Evolutionary conservation across 2,329 filamentous ascomycete species (phyloP).

Genomic region (Xenosphaeropsis pyriputrescens): DNA sequence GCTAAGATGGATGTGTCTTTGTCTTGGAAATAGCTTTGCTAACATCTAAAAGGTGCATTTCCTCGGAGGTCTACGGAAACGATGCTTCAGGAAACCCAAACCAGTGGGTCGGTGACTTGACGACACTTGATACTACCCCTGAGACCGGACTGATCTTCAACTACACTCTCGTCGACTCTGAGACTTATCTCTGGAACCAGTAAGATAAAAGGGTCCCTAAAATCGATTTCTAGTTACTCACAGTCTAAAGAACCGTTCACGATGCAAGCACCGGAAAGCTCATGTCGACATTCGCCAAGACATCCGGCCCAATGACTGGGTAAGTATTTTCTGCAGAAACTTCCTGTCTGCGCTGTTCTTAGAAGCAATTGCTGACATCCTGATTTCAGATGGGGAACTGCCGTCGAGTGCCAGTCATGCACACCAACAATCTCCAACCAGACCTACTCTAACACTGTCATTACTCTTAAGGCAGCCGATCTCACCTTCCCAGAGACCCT

Average conservation of each 20-base stretch:
- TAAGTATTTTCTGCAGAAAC: too few species aligned
- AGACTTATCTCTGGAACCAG: constrained; percentile 12
- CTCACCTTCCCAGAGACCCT: not conserved
- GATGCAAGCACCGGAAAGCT: too few species aligned
- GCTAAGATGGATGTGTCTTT: too few species aligned
- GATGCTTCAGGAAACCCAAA: constrained; percentile 5
- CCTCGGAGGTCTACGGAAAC: constrained; percentile 13
- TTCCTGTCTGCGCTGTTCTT: too few species aligned
- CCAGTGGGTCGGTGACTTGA: constrained; percentile 12
- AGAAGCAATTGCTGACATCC: too few species aligned
- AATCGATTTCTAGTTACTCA: too few species aligned
- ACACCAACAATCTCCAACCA: constrained; percentile 1
- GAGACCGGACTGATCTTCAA: constrained; percentile 12
- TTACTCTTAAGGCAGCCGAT: not conserved
- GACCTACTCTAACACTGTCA: not conserved
- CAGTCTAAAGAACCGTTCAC: too few species aligned
- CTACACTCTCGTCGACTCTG: constrained; percentile 12
- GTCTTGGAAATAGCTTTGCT: too few species aligned
- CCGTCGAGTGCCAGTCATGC: not conserved
- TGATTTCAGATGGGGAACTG: not conserved
- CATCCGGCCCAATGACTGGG: too few species aligned
- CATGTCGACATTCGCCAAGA: too few species aligned
- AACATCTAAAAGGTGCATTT: constrained; percentile 6
- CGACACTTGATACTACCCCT: constrained; percentile 9
- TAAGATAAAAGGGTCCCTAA: too few species aligned